Percentiles rank a stretch among this genome's conserved stretches.
phyloP scores from a whole-genome alignment of 305 asterid species.

The Plantago lanceolata region DNA sequence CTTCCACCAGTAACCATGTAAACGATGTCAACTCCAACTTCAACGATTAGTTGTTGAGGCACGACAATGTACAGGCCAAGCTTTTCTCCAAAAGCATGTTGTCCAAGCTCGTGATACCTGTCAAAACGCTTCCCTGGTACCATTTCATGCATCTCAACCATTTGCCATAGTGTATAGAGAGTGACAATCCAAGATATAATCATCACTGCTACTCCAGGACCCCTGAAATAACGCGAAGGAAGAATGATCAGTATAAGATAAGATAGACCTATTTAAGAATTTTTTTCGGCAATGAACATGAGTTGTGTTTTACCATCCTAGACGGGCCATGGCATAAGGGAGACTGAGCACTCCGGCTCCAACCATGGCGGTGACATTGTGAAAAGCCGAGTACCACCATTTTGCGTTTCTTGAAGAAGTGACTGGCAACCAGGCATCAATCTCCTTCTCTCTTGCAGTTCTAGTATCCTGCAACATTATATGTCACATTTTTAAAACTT shows the following conservation, averaged over 20 bases:
- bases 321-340: slow-evolving; percentile 81
- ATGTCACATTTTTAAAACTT: background rate
- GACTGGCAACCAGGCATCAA: slow-evolving; percentile 74
- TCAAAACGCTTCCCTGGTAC: slow-evolving; percentile 79
- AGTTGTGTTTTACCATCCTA: slow-evolving; percentile 55
- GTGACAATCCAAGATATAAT: slow-evolving; percentile 75
- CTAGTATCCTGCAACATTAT: slow-evolving; percentile 32
- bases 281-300: background rate
- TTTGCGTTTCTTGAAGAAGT: slow-evolving; percentile 65
- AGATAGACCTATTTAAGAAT: background rate
- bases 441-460: slow-evolving; percentile 48
- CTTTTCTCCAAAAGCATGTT: slow-evolving; percentile 71
- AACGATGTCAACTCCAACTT: slow-evolving; percentile 69
- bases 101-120: slow-evolving; percentile 77
- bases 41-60: slow-evolving; percentile 76
- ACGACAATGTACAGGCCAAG: slow-evolving; percentile 75
- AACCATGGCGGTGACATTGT: slow-evolving; percentile 88
- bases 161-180: slow-evolving; percentile 84
- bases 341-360: slow-evolving; percentile 80
- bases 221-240: slow-evolving; percentile 35
- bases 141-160: slow-evolving; percentile 96
- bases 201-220: slow-evolving; percentile 71
- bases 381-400: slow-evolving; percentile 93
- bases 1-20: slow-evolving; percentile 89
- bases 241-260: background rate